These are phyloP conservation scores for Trichoderma sp. DNA, from an alignment of 2,329 filamentous ascomycete genomes.

Conservation along the genomic window DNA sequence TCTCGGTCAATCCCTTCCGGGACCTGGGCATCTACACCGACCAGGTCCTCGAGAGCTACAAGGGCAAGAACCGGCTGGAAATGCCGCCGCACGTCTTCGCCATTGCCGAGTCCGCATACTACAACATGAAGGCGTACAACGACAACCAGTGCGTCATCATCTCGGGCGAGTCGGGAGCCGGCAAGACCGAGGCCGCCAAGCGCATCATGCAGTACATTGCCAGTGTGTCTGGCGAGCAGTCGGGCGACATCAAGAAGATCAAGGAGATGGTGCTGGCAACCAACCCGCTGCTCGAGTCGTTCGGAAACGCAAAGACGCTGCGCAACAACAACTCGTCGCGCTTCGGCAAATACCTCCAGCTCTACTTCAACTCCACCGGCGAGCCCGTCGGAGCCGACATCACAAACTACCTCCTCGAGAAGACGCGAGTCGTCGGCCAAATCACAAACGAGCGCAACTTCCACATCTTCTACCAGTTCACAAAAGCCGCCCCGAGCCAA, in stretches of 20 bases:
- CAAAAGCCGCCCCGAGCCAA: constrained; percentile 85
- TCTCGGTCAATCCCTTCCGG: constrained; percentile 97
- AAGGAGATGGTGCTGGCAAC: constrained; percentile 99
- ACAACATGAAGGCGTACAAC: constrained; percentile 99
- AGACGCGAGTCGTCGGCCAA: constrained; percentile 91
- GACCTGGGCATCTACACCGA: constrained; percentile 99
- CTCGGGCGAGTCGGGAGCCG: constrained; percentile 95
- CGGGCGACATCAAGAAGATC: constrained; percentile 89
- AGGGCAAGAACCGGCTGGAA: constrained; percentile 95
- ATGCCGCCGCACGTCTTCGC: constrained; percentile 95
- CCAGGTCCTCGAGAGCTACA: constrained; percentile 87
- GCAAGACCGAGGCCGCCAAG: constrained; percentile 98
- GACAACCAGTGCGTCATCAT: constrained; percentile 99
- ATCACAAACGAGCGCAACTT: constrained; percentile 96
- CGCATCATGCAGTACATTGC: constrained; percentile 99
- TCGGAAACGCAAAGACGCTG: constrained; percentile 96
- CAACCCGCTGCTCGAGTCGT: constrained; percentile 94
- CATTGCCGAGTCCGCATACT: constrained; percentile 93
- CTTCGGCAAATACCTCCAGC: constrained; percentile 97
- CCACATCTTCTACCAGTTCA: constrained; percentile 99
- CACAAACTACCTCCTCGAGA: constrained; percentile 96
- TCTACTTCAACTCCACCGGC: constrained; percentile 89
- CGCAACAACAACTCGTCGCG: constrained; percentile 98
- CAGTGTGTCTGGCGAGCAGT: constrained; percentile 83
- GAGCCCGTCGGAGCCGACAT: constrained; percentile 97